Evolutionary conservation across 495 filamentous ascomycete species (phyloP).

Genomic region (Daldinia decipiens): DNA sequence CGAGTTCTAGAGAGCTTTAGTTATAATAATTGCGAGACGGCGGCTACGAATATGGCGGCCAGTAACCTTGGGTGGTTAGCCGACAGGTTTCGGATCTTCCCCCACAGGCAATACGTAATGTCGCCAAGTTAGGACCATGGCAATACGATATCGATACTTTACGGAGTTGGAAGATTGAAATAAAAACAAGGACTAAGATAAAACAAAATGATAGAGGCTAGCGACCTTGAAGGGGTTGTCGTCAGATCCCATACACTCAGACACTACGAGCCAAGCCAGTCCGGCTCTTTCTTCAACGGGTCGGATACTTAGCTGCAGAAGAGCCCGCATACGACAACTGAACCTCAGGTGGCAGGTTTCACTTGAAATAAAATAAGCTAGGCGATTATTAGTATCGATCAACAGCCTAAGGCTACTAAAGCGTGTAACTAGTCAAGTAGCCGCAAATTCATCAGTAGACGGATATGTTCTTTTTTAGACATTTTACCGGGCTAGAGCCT

Average conservation of each 20-base stretch:
- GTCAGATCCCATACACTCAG: neutral
- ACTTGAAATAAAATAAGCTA: conserved; percentile 7
- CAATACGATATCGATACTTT: neutral
- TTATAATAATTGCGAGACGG: neutral
- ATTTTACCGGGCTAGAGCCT: neutral
- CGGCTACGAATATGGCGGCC: conserved; percentile 1
- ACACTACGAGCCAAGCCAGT: conserved; percentile 18
- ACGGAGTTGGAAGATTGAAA: conserved; percentile 4
- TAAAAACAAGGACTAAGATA: neutral
- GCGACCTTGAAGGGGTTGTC: neutral
- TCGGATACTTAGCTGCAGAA: conserved; percentile 36
- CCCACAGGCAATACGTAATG: conserved; percentile 1
- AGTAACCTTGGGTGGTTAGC: conserved; percentile 6
- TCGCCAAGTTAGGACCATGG: no score
- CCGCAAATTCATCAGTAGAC: neutral
- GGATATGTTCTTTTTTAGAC: no score
- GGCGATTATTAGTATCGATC: neutral
- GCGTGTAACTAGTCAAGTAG: conserved; percentile 1
- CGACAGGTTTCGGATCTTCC: neutral
- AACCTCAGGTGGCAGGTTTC: conserved; percentile 11
- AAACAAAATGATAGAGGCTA: neutral
- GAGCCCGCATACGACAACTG: conserved; percentile 25
- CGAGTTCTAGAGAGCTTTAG: neutral
- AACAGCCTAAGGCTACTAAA: neutral
- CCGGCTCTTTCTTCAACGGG: conserved; percentile 33